Evolutionary conservation across 805 yeast genomes (phyloP).

Genomic region (Candida xiaguanensis): DNA sequence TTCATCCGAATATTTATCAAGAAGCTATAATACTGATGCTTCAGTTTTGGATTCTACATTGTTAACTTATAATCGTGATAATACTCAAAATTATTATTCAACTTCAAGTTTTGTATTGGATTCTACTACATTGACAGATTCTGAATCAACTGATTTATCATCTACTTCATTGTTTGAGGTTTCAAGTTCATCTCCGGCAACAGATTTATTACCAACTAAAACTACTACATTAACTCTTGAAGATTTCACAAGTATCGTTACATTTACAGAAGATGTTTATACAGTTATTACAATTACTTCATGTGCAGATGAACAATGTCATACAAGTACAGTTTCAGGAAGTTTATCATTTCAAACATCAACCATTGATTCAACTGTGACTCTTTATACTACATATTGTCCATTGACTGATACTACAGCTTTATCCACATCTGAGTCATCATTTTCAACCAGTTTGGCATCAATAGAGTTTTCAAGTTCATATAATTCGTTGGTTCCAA

Average conservation of each 20-base stretch:
- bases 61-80: neutral
- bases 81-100: neutral
- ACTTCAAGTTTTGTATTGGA: too few relatives aligned
- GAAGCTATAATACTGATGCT: too few relatives aligned
- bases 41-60: too few relatives aligned
- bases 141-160: too few relatives aligned
- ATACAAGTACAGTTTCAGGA: conserved; percentile 18
- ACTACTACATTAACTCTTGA: conserved; percentile 2
- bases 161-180: too few relatives aligned
- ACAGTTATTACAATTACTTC: conserved; percentile 36
- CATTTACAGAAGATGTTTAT: conserved; percentile 13
- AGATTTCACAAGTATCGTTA: conserved; percentile 4
- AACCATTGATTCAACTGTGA: conserved; percentile 23
- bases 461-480: neutral
- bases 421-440: neutral
- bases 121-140: too few relatives aligned
- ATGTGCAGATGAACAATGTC: conserved; percentile 30
- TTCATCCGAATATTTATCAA: too few relatives aligned
- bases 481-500: neutral
- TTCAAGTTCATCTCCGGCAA: neutral
- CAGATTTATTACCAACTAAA: neutral
- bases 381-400: conserved; percentile 37
- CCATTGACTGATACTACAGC: conserved; percentile 18
- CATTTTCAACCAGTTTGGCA: neutral
- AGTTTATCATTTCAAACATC: conserved; percentile 10